Percentiles rank a stretch among this genome's conserved stretches.
Evolutionary conservation across 2,329 filamentous ascomycete genomes (phyloP).

Genomic region (Tolypocladium pustulatum): DNA sequence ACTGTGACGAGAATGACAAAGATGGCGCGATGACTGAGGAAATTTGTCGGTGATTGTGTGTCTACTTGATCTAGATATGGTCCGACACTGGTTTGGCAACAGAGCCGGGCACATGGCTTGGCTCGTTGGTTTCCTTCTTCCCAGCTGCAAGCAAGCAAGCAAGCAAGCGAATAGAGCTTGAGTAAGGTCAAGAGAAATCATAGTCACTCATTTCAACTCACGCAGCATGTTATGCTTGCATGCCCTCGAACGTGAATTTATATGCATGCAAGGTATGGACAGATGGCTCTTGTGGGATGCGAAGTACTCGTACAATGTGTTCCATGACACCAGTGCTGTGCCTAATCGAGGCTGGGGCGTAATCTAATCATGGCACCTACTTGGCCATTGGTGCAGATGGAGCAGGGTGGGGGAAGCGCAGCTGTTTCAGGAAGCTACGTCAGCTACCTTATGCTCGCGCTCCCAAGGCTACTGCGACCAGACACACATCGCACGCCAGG

Average conservation of each 20-base stretch:
- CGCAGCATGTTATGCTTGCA: background rate
- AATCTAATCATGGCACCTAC: too few species aligned
- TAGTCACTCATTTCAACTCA: background rate
- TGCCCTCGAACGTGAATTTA: background rate
- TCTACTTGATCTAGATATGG: background rate
- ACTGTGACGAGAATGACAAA: constrained; percentile 3
- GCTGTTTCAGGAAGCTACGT: background rate
- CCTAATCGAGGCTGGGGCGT: background rate
- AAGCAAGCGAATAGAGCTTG: background rate
- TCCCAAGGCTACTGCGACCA: background rate
- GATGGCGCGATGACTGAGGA: constrained; percentile 1
- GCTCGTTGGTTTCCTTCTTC: background rate
- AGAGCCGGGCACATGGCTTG: background rate
- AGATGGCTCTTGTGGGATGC: too few species aligned
- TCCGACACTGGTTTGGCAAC: background rate
- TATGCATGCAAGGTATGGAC: background rate
- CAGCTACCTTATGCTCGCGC: background rate
- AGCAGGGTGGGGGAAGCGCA: background rate
- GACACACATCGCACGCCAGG: background rate
- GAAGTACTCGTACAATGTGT: background rate
- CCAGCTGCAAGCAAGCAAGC: background rate
- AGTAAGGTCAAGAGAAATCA: background rate
- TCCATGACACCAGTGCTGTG: background rate
- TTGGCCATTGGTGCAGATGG: background rate
- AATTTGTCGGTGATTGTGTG: background rate